Evolutionary conservation across 176 grass and related monocot genomes (phyloP), one percentile per base, ranked within the genome.

Genomic region (Ensete glaucum): DNA sequence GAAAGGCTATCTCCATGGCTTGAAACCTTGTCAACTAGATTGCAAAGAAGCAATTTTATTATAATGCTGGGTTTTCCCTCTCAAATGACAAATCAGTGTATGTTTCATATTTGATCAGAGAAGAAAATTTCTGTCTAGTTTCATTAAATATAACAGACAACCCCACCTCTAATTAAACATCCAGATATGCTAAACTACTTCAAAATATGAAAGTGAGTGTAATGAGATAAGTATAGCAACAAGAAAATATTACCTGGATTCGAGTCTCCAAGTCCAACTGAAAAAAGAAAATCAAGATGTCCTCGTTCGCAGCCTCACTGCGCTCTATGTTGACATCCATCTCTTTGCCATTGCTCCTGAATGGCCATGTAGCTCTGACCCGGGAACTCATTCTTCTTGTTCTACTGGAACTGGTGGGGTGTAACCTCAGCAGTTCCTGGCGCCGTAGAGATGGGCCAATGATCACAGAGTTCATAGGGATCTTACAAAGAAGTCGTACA

Each of bases 241-340:
- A 72, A 20, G 13, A 50, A 81, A 54, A 20, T 12, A 58, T 72
- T 64, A 98, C 94, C 54, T 98, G 90, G 79, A 98, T 87, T 27
- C 86, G 84, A 50, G 88, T 91, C 67, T 91, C 88, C 67, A 98
- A 64, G 82, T 98, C 94, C 78, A 93, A 83, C 76, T 99, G 95
- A 71, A 94, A 99, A 67, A 91, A 94, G 83, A 99, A 99, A 57
- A 94, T 83, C 70, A 99, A 81, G n/a, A 99, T 91, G 81, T 94
- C 95, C 76, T 94, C 95, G 67, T 94, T 87, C 62, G 95, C 90
- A 89, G 88, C 79, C 68, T 99, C 95, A 68, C 95, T 94, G 76
- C 78, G 88, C 85, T 94, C 95, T 19, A 91, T 82, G 43, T 81
- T 94, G 24, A 82, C 84, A 70, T 89, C 64, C 69, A 79, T 81